Percentiles rank a stretch among this genome's conserved stretches.
Evolutionary conservation across 176 grass and related monocot genomes (phyloP).

Genomic region (Carex kokanica): DNA sequence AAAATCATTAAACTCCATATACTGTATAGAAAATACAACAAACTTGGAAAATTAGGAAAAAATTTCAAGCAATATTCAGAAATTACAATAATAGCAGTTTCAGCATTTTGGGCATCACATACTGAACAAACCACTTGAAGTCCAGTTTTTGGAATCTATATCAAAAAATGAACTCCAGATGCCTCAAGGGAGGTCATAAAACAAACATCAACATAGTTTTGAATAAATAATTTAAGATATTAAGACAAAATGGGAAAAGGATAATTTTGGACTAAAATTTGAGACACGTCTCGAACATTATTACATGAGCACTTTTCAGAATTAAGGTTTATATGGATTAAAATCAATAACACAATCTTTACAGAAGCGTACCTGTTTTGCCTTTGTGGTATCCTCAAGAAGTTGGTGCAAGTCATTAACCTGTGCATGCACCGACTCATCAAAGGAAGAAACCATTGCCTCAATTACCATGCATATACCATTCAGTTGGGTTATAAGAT

Average conservation of each 20-base stretch:
- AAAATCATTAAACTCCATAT: background rate
- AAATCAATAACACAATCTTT: background rate
- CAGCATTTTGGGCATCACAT: background rate
- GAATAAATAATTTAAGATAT: background rate
- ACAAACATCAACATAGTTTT: background rate
- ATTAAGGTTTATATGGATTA: conserved; percentile 1
- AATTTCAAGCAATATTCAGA: background rate
- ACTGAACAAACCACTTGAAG: background rate
- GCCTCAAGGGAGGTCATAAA: background rate
- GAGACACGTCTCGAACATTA: background rate
- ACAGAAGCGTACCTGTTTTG: conserved; percentile 71
- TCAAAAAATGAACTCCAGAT: background rate
- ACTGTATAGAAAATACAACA: background rate
- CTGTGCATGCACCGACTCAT: conserved; percentile 57
- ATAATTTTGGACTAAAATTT: background rate
- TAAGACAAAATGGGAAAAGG: background rate
- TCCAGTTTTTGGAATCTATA: background rate
- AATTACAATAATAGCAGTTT: background rate
- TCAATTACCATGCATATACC: conserved; percentile 84
- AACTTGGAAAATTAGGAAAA: background rate
- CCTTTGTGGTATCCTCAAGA: conserved; percentile 64
- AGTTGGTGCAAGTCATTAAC: conserved; percentile 79
- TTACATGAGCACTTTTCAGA: conserved; percentile 16
- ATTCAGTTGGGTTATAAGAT: conserved; percentile 56
- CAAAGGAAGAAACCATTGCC: conserved; percentile 76